These are phyloP conservation scores for Symbiodinium pilosum DNA, from an alignment of 73 alveolate genomes.

Conservation along the genomic window DNA sequence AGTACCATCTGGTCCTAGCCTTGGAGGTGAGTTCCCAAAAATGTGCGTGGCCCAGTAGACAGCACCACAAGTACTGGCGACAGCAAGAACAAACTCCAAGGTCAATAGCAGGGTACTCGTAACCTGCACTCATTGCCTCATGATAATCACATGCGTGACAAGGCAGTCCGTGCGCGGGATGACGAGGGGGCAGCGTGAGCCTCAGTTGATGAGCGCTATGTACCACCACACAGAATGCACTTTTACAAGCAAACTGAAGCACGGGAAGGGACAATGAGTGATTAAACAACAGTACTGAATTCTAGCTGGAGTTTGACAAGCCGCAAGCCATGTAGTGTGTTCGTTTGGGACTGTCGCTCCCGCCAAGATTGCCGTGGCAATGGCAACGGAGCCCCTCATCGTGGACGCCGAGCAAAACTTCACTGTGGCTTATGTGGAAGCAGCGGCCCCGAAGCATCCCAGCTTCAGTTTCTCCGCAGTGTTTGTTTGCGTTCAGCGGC, in stretches of 20 bases:
- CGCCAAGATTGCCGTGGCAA: constrained; percentile 7
- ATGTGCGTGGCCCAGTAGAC: no score
- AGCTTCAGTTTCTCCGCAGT: no score
- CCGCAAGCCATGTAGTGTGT: not conserved
- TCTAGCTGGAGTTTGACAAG: not conserved
- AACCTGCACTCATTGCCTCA: no score
- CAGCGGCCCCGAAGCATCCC: not conserved
- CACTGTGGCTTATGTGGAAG: constrained; percentile 48
- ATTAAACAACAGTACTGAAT: no score
- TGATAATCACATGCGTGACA: not conserved
- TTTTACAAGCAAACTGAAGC: no score
- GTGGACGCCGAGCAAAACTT: constrained; percentile 62
- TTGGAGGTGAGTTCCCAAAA: no score
- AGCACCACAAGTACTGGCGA: not conserved
- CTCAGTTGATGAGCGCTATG: not conserved
- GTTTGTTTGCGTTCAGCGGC: no score
- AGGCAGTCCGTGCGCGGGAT: constrained; percentile 7
- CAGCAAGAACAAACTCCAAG: not conserved
- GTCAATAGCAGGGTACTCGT: no score
- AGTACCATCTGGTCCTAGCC: not conserved
- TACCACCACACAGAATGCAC: not conserved
- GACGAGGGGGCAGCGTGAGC: not conserved
- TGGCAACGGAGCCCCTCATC: constrained; percentile 8
- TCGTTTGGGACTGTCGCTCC: not conserved
- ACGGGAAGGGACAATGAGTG: no score